Evolutionary conservation across 1,284 basidiomycete species (phyloP).

Genomic region (Phlebopus sp.): DNA sequence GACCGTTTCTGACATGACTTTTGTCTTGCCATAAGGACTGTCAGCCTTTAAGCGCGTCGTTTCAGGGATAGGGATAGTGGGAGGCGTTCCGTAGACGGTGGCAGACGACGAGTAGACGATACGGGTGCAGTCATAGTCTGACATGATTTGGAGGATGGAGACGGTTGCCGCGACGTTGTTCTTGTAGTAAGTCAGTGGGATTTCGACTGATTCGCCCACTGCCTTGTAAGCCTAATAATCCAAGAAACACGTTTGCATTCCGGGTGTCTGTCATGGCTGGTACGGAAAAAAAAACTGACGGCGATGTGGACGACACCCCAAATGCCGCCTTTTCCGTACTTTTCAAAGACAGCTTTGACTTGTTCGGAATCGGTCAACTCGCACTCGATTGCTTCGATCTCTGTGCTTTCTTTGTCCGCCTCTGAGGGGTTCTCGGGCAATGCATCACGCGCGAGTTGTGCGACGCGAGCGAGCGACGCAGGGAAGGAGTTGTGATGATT

Average conservation of each 20-base stretch:
- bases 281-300: conserved; percentile 45
- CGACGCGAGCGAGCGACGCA: conserved; percentile 68
- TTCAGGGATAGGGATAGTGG: conserved; percentile 92
- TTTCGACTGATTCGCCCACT: conserved; percentile 95
- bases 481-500: conserved; percentile 91
- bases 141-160: conserved; percentile 82
- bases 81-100: conserved; percentile 97
- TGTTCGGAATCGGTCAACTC: conserved; percentile 76
- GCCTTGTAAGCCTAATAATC: conserved; percentile 90
- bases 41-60: conserved; percentile 85
- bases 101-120: conserved; percentile 98
- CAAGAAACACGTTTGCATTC: too few relatives aligned
- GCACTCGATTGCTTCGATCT: conserved; percentile 67
- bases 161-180: conserved; percentile 90
- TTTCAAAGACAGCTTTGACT: conserved; percentile 76
- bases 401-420: conserved; percentile 61
- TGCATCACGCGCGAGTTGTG: conserved; percentile 72
- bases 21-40: conserved; percentile 94
- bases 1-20: conserved; percentile 91
- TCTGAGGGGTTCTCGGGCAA: conserved; percentile 64
- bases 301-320: conserved; percentile 98
- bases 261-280: neutral
- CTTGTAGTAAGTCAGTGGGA: conserved; percentile 89
- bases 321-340: conserved; percentile 89
- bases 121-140: conserved; percentile 76